Base-by-base conservation (phyloP, 1,284 basidiomycete species). In the Cryptococcus neoformans region DNA sequence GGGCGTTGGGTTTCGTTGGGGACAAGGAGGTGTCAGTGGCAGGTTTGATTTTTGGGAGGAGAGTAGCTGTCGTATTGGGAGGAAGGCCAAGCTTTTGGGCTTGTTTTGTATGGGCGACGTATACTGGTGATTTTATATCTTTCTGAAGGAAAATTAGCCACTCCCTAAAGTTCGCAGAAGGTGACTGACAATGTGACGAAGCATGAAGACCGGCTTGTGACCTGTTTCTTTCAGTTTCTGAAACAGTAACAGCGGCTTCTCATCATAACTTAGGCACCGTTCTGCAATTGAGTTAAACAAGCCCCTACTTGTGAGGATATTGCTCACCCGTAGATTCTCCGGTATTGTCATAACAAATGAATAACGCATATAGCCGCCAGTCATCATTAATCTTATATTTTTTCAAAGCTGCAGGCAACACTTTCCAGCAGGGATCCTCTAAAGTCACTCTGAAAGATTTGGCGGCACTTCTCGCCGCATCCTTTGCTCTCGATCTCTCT, bases 371-470 rank as follows among this genome's bases (percentile, higher is more conserved):
- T 70, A 92, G 89, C 80, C 92, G 88, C 94, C 95, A 99, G 75
- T 93, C 94, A 67, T 99, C 96, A 72, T 94, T 94, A 78, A 99
- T 98, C 74, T 92, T 92, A 79, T 99, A 99, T 78, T 98, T 98
- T 80, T 97, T 97, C 63, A 99, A 81, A 14, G 96, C 96, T 0
- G 95, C 94, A 0, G 96, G 95, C 14, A 99, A 80, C 14, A 99
- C 95, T 72, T 96, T 97, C 87, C 90, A 95, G 55, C 94, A 96
- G 0, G 96, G 95, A 76, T 99, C 96, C 60, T 99, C 95, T 60
- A 99, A 78, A 62, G 90, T 83, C 34, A 83, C 83, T 21, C 78
- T 73, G 70, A 83, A 82, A 61, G 79, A 80, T 37, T 81, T 80
- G 45, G 80, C 79, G 0, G 74, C 73, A 10, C 62, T 69, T 38